Evolutionary conservation across 176 grass and related monocot genomes (phyloP), one percentile per base, ranked within the genome.

Genomic region (Bothriochloa decipiens): DNA sequence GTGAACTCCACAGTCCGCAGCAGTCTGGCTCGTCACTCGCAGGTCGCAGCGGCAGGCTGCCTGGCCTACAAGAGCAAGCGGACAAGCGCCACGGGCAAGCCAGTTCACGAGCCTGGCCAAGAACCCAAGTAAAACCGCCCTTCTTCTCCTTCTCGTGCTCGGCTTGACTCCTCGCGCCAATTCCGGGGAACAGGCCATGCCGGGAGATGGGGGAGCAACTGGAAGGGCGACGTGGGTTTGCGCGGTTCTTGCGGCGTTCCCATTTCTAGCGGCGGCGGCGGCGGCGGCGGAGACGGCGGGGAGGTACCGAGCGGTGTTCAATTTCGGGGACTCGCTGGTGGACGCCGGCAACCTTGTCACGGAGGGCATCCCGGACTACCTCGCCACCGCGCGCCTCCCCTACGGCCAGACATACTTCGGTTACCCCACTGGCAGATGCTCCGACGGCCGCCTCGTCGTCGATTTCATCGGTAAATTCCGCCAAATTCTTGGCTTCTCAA

Each of bases 281-380:
- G 70, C 40, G 23, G 62, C 12, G 15, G 85, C 81, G 36, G 65
- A 4, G 63, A 43, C 7, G 60, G 27, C 52, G 9, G 70, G 76
- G 33, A 75, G 62, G 89, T 87, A 87, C 87, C 70, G 80, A 23
- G 89, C 89, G 60, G 82, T 94, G 78, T 91, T 94, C 65, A 94
- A 86, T 53, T 94, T 94, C 13, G 89, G 92, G 63, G 89, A 94
- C 84, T 94, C 92, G 33, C 55, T 94, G 72, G 87, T 88, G 35
- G 89, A 94, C 81, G 87, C 89, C 42, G 92, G 92, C 41, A 94
- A 94, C 92, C 86, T 91, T 22, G 77, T 91, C 58, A 84, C 87
- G 14, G 83, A 89, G 15, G 89, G 84, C 87, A 63, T 87, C 81
- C 85, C 87, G 28, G 76, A 84, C 74, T 85, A 87, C 65, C 88